Percentiles rank a stretch among this genome's conserved stretches.
Conservation (phyloP, 768 basidiomycete genomes). For the Terana coerulea region DNA sequence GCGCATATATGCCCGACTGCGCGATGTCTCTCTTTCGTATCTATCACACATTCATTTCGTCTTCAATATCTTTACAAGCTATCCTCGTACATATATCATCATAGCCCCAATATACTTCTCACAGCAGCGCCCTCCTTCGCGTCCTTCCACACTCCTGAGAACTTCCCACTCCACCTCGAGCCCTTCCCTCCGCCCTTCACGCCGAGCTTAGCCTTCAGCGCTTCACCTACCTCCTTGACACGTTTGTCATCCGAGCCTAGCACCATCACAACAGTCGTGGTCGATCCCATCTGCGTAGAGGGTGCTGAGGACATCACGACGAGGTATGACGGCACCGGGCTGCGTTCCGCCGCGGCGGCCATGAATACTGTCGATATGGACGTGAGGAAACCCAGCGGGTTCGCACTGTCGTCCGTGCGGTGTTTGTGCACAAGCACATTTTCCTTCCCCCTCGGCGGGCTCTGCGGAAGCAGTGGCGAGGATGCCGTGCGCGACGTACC, state of each 20-base stretch:
- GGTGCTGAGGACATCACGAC: constrained; percentile 62
- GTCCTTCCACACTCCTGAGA: constrained; percentile 58
- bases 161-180: constrained; percentile 72
- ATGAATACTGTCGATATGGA: constrained; percentile 48
- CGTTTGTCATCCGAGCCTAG: constrained; percentile 56
- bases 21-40: too few species aligned
- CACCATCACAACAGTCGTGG: constrained; percentile 54
- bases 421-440: constrained; percentile 53
- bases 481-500: constrained; percentile 37
- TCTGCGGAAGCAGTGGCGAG: too few species aligned
- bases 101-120: constrained; percentile 32
- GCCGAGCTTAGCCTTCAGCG: constrained; percentile 49
- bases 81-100: not conserved
- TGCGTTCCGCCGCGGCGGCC: constrained; percentile 15
- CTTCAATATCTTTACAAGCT: not conserved
- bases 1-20: too few species aligned
- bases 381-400: constrained; percentile 56
- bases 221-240: constrained; percentile 58
- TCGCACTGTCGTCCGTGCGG: constrained; percentile 57
- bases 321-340: constrained; percentile 33
- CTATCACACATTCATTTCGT: not conserved
- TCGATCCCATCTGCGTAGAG: constrained; percentile 46
- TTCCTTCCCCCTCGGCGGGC: constrained; percentile 22
- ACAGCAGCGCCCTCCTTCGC: constrained; percentile 39
- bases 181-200: constrained; percentile 82